Evolutionary conservation across 2,329 filamentous ascomycete genomes (phyloP), one percentile per base, ranked within the genome.

Genomic region (Monilinia aucupariae): DNA sequence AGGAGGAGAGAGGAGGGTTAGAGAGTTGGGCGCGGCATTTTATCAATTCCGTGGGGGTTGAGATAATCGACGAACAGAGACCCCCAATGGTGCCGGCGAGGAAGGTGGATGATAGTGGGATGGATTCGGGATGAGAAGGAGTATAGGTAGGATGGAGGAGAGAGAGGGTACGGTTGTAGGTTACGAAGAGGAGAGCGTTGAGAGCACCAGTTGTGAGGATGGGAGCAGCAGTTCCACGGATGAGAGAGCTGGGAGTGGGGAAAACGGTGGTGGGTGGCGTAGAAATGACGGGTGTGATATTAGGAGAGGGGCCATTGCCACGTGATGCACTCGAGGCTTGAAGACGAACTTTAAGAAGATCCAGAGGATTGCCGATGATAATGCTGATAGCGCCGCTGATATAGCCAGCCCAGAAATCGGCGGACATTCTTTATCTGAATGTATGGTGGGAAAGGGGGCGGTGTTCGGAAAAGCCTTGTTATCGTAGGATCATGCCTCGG

Each of bases 391-490:
- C 91, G 60, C 93, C 93, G 73, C 89, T 93, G 65, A 94, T 78
- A 76, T 96, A 97, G 71, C 92, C 92, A 64, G 92, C 90, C 90
- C 90, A 96, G 76, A 97, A 97, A 74, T 96, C 92, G 69, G 91
- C 71, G 8, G 72, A 74, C 73, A 74, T 74, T n/a, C 13, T 67
- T 30, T 22, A 55, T 49, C 58, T 34, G 20, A 25, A 8, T 49
- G 9, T 3, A 25, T 58, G n/a, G 15, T 47, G 43, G 32, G n/a
- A 20, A 13, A 45, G 37, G 37, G 13, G 37, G 37, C 12, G 20
- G 41, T 15, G 27, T 34, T 25, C 5, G n/a, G 20, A n/a, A 45
- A 43, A 10, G n/a, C 20, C 27, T 59, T 34, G 20, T 37, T 62
- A 30, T 43, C 48, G 48, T 39, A 43, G 15, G 55, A 39, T 59